phyloP scores from a whole-genome alignment of 202 grass and related monocot species.

The Alloteropsis angusta region DNA sequence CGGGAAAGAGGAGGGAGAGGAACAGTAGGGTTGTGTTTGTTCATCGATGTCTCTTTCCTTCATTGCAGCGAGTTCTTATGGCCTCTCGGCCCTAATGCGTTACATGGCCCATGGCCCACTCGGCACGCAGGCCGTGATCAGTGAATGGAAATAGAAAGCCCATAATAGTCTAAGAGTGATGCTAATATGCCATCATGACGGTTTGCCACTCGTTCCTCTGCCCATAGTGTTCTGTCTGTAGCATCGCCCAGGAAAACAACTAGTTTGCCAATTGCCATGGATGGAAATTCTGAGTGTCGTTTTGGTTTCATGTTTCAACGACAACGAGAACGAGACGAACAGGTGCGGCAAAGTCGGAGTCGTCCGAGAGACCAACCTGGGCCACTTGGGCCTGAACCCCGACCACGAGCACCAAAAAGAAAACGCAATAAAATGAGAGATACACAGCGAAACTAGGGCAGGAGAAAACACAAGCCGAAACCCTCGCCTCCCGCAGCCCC shows the following conservation, averaged over 20 bases:
- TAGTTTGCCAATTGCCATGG: background rate
- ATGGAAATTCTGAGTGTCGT: background rate
- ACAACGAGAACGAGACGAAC: background rate
- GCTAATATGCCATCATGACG: too few species aligned
- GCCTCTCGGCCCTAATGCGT: too few species aligned
- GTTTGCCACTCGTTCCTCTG: too few species aligned
- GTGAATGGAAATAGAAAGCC: too few species aligned
- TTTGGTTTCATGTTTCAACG: background rate
- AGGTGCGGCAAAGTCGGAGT: background rate
- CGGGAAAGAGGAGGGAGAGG: too few species aligned
- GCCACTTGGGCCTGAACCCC: background rate
- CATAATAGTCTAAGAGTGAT: too few species aligned
- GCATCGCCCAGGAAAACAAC: background rate
- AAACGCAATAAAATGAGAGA: conserved; percentile 13
- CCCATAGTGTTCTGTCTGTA: background rate
- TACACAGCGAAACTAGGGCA: background rate
- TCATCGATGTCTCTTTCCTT: too few species aligned
- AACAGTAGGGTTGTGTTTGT: too few species aligned
- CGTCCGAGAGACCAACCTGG: background rate
- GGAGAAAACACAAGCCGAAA: background rate
- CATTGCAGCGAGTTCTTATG: too few species aligned
- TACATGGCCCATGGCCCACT: too few species aligned
- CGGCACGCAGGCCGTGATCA: too few species aligned
- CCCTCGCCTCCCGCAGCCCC: background rate
- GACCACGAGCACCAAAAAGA: background rate